phyloP scores from a whole-genome alignment of 208 protist species.

The Acanthamoeba lenticulata region DNA sequence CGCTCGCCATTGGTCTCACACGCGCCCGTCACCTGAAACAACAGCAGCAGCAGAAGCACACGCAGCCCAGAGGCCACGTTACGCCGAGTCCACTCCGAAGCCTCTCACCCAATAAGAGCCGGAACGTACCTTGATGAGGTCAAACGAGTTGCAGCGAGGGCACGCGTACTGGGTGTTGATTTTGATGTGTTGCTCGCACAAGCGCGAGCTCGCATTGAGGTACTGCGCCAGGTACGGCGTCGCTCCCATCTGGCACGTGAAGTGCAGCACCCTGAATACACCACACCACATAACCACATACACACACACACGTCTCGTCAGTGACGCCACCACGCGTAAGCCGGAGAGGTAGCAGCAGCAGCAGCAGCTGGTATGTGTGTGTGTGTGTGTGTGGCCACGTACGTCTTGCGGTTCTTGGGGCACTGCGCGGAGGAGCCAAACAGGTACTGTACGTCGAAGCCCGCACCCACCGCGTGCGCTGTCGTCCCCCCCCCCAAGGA shows the following conservation, averaged over 20 bases:
- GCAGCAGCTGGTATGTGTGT: not conserved
- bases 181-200: slow-evolving; percentile 54
- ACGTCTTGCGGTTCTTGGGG: slow-evolving; percentile 43
- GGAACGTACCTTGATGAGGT: slow-evolving; percentile 6
- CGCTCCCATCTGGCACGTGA: slow-evolving; percentile 30
- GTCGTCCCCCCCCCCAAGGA: not conserved
- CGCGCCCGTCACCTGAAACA: not conserved
- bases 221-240: not conserved
- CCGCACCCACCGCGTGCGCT: not conserved
- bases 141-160: slow-evolving; percentile 36
- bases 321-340: too few species aligned
- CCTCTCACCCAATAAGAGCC: too few species aligned
- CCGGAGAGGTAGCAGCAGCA: not conserved
- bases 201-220: not conserved
- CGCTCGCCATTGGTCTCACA: slow-evolving; percentile 17
- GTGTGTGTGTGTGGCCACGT: not conserved
- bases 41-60: not conserved
- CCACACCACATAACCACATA: too few species aligned
- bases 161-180: slow-evolving; percentile 46
- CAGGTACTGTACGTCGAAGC: slow-evolving; percentile 7
- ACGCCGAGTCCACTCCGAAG: not conserved
- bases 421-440: not conserved
- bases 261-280: slow-evolving; percentile 1
- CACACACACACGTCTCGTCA: too few species aligned
- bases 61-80: not conserved